A percentile compares a stretch with the other conserved stretches of the same genome.
phyloP scores from a whole-genome alignment of 2,329 filamentous ascomycete genomes.

The Colletotrichum echinochloae region DNA sequence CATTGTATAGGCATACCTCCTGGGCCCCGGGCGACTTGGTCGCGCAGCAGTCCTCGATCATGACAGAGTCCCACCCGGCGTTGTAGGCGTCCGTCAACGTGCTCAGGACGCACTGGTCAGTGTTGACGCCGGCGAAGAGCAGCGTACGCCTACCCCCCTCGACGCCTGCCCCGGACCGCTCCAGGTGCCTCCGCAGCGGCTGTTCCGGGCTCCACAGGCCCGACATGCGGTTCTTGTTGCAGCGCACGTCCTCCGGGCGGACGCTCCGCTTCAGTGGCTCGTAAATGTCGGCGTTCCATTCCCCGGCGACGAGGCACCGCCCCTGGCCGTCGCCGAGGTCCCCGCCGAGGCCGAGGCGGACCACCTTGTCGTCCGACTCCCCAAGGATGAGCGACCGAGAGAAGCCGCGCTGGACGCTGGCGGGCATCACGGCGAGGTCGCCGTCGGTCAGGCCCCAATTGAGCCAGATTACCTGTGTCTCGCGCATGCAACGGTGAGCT shows the following conservation, averaged over 20 bases:
- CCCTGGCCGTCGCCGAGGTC: slow-evolving; percentile 60
- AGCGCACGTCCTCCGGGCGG: slow-evolving; percentile 57
- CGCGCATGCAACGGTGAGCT: slow-evolving; percentile 24
- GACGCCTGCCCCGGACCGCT: neutral
- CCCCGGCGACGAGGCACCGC: slow-evolving; percentile 61
- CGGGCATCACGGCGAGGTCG: slow-evolving; percentile 63
- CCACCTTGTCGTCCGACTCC: slow-evolving; percentile 21
- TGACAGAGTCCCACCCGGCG: slow-evolving; percentile 53
- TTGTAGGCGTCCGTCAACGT: slow-evolving; percentile 67
- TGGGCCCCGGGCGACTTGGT: slow-evolving; percentile 29
- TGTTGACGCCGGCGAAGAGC: slow-evolving; percentile 70
- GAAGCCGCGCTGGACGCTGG: slow-evolving; percentile 61
- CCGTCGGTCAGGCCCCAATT: slow-evolving; percentile 69
- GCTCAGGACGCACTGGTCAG: slow-evolving; percentile 70
- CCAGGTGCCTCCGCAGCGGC: slow-evolving; percentile 56
- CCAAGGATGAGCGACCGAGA: slow-evolving; percentile 51
- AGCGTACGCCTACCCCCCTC: slow-evolving; percentile 58
- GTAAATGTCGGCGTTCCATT: slow-evolving; percentile 68
- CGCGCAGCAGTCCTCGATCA: slow-evolving; percentile 37
- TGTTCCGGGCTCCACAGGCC: slow-evolving; percentile 64
- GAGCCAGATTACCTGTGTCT: slow-evolving; percentile 59
- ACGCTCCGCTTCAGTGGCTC: slow-evolving; percentile 55
- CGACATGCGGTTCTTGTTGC: slow-evolving; percentile 69
- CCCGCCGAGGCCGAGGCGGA: slow-evolving; percentile 55
- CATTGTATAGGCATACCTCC: slow-evolving; percentile 35